Conservation (phyloP, 306 rosid species). For the Rubus idaeus region DNA sequence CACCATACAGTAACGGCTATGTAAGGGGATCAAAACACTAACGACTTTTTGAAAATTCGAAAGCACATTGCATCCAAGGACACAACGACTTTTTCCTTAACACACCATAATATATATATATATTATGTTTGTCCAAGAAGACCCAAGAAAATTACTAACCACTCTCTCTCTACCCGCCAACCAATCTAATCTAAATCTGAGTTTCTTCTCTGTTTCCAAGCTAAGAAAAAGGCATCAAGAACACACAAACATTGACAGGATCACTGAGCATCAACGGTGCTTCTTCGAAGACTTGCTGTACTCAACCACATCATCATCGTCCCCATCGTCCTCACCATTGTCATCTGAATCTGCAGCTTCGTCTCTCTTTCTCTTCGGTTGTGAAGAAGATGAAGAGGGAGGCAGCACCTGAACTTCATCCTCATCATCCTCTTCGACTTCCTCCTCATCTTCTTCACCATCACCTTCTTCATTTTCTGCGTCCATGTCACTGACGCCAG, state of each 20-base stretch:
- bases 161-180: conserved; percentile 35
- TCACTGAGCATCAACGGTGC: conserved; percentile 44
- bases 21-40: conserved; percentile 39
- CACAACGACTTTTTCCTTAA: conserved; percentile 40
- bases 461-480: conserved; percentile 52
- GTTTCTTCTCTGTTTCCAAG: conserved; percentile 56
- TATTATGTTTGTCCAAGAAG: conserved; percentile 40
- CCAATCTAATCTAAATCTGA: conserved; percentile 51
- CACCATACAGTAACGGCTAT: conserved; percentile 58
- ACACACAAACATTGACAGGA: conserved; percentile 1
- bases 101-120: conserved; percentile 24
- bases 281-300: conserved; percentile 63
- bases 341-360: conserved; percentile 44
- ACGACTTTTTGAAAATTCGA: conserved; percentile 63
- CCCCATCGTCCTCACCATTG: conserved; percentile 36
- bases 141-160: conserved; percentile 50
- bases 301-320: conserved; percentile 55
- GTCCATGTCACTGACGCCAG: conserved; percentile 45
- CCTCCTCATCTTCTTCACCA: conserved; percentile 55
- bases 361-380: conserved; percentile 79
- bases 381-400: conserved; percentile 44
- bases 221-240: conserved; percentile 14
- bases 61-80: conserved; percentile 43
- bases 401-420: conserved; percentile 63
- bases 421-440: conserved; percentile 44